Evolutionary conservation across 495 filamentous ascomycete species (phyloP).

Genomic region (Aspergillus egyptiacus): DNA sequence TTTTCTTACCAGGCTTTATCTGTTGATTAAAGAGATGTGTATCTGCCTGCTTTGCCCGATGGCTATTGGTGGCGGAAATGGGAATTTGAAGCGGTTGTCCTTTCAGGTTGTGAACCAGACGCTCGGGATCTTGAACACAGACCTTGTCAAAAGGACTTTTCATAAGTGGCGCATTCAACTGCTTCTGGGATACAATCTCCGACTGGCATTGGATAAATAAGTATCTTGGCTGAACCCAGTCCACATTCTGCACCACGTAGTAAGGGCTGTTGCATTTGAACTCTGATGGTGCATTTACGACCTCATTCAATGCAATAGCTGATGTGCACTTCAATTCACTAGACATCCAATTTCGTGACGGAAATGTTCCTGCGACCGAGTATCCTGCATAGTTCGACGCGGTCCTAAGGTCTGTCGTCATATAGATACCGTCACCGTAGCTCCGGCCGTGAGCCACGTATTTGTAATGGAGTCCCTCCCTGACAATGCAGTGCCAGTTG

Average conservation of each 20-base stretch:
- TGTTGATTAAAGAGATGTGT: too few species aligned
- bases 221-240: slow-evolving; percentile 92
- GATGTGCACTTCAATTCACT: slow-evolving; percentile 52
- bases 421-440: slow-evolving; percentile 78
- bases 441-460: slow-evolving; percentile 56
- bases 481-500: slow-evolving; percentile 91
- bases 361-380: slow-evolving; percentile 2
- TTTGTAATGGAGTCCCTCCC: slow-evolving; percentile 73
- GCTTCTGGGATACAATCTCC: slow-evolving; percentile 5
- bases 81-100: slow-evolving; percentile 41
- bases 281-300: slow-evolving; percentile 66
- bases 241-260: slow-evolving; percentile 67
- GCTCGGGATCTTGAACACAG: slow-evolving; percentile 51
- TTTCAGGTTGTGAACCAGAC: slow-evolving; percentile 34
- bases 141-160: too few species aligned
- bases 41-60: slow-evolving; percentile 13
- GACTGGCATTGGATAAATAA: slow-evolving; percentile 54
- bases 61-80: slow-evolving; percentile 42
- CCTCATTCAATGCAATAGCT: slow-evolving; percentile 79
- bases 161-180: slow-evolving; percentile 12
- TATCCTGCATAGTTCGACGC: slow-evolving; percentile 50
- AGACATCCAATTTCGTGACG: slow-evolving; percentile 50
- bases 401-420: slow-evolving; percentile 50
- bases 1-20: not conserved
- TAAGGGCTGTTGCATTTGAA: slow-evolving; percentile 52